A percentile compares a stretch with the other conserved stretches of the same genome.
Evolutionary conservation across 257 asterid species (phyloP).

Genomic region (Fraxinus pennsylvanica): DNA sequence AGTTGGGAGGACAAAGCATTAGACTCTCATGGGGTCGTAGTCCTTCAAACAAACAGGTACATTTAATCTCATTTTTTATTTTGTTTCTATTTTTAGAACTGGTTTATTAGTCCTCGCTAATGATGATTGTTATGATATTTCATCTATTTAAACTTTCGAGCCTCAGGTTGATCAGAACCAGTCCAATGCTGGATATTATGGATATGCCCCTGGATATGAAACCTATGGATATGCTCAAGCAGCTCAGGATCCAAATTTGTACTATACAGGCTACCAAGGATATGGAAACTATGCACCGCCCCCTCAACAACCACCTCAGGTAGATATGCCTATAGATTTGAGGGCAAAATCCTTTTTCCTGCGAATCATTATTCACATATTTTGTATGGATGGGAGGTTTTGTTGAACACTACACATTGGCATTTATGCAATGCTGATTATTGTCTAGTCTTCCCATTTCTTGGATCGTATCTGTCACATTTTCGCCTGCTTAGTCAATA

Average conservation of each 20-base stretch:
- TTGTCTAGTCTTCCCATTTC: background rate
- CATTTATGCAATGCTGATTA: background rate
- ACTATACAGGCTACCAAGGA: slow-evolving; percentile 49
- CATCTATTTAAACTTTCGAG: slow-evolving; percentile 15
- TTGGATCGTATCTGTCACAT: background rate
- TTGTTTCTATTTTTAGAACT: background rate
- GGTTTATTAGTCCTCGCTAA: background rate
- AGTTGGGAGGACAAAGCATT: slow-evolving; percentile 79
- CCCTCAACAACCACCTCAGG: slow-evolving; percentile 62
- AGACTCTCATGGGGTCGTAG: slow-evolving; percentile 98
- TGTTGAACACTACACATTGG: background rate
- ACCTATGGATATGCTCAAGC: slow-evolving; percentile 49
- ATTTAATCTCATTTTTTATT: background rate
- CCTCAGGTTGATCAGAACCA: slow-evolving; percentile 46
- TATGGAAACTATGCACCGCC: slow-evolving; percentile 43
- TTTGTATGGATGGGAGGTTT: background rate
- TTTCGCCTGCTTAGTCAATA: background rate
- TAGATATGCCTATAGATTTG: slow-evolving; percentile 14
- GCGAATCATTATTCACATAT: background rate
- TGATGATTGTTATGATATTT: background rate
- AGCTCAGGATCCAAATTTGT: slow-evolving; percentile 49
- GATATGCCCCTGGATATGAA: slow-evolving; percentile 51
- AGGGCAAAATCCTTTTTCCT: background rate
- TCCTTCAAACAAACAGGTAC: slow-evolving; percentile 86
- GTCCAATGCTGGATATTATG: slow-evolving; percentile 45